phyloP scores from a whole-genome alignment of 2,329 filamentous ascomycete genomes.

The Monosporascus sp. region DNA sequence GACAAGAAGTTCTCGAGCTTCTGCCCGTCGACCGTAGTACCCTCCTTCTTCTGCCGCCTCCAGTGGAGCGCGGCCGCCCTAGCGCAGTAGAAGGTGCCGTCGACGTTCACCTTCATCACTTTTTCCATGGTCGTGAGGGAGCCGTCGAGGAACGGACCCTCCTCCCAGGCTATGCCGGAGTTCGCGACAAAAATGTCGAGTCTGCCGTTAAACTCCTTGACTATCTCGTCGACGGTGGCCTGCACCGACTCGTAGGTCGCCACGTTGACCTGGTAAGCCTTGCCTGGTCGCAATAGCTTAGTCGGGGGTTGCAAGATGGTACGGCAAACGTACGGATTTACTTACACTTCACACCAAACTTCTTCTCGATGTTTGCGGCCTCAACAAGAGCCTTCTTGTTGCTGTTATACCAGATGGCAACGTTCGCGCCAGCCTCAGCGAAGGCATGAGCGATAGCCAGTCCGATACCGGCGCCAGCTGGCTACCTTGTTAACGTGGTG shows the following conservation, averaged over 20 bases:
- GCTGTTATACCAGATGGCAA: constrained; percentile 68
- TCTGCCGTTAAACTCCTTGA: constrained; percentile 65
- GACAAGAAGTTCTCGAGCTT: constrained; percentile 54
- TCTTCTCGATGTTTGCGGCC: constrained; percentile 58
- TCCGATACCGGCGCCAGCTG: constrained; percentile 51
- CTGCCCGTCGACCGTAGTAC: constrained; percentile 57
- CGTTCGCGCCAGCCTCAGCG: constrained; percentile 66
- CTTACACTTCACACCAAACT: constrained; percentile 64
- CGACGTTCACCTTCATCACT: constrained; percentile 67
- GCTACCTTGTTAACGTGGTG: neutral
- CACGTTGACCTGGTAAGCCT: constrained; percentile 59
- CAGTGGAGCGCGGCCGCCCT: constrained; percentile 65
- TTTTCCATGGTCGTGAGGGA: constrained; percentile 58
- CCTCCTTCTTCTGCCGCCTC: constrained; percentile 63
- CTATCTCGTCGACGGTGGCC: constrained; percentile 44
- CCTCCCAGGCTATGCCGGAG: constrained; percentile 68
- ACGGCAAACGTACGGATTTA: constrained; percentile 5
- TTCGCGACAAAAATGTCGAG: constrained; percentile 79
- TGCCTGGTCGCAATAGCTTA: constrained; percentile 33
- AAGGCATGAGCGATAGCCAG: constrained; percentile 57
- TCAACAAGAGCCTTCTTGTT: constrained; percentile 59
- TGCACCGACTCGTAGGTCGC: constrained; percentile 47
- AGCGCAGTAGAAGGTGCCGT: constrained; percentile 74
- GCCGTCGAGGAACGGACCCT: constrained; percentile 63
- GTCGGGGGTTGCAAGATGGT: no score